Evolutionary conservation across 176 grass and related monocot genomes (phyloP), one percentile per base, ranked within the genome.

Genomic region (Zoysia pacifica): DNA sequence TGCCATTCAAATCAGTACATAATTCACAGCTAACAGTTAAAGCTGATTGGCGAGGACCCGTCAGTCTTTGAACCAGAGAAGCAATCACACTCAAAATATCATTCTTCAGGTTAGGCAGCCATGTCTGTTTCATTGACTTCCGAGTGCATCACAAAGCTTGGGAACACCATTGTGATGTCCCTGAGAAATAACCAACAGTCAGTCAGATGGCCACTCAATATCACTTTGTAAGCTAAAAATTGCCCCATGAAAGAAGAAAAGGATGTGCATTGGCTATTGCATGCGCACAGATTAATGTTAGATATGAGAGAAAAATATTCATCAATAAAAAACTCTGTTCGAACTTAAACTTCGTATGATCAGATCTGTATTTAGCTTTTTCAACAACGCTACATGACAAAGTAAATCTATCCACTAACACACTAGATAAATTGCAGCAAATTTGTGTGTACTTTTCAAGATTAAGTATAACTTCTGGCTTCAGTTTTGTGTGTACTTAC

Each of bases 61-160:
- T 20, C 15, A 13, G 64, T 52, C 11, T 11, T 36, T 53, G 9
- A 48, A 5, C 65, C 62, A 53, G 62, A 52, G 14, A 78, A 19
- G 58, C 9, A 15, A 14, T 55, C n/a, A 48, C 39, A 14, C 41
- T 72, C 38, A 62, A 62, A 62, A 60, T 4, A 62, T 36, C 20
- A 36, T 9, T 11, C 39, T 67, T 66, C 60, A 60, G 41, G 20
- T 73, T 67, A 86, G 50, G 15, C 35, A 61, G 52, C 48, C 84
- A 86, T 74, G 49, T 80, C 84, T 35, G 76, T 43, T 80, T 80
- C 84, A n/a, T 44, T 74, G 51, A 86, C 47, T 76, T 84, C 81
- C 36, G 81, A 80, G 51, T 69, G 81, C 46, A 84, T 46, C 40
- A 79, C 81, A 75, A 88, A 88, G 38, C 76, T 84, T 60, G 86